Evolutionary conservation across 495 filamentous ascomycete species (phyloP).

Genomic region (Talaromyces proteolyticus): DNA sequence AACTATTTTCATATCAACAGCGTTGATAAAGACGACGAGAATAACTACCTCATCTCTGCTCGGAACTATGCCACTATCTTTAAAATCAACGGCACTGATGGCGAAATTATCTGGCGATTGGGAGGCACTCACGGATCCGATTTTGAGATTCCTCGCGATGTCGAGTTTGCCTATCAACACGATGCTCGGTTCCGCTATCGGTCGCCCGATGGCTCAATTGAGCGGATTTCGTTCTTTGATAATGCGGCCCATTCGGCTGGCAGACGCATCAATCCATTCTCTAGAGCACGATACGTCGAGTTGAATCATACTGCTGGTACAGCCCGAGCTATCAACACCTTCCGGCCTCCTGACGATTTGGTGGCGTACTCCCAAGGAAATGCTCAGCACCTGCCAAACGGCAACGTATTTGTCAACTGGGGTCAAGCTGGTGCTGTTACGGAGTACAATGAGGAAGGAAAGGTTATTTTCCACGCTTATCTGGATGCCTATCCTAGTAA

Average conservation of each 20-base stretch:
- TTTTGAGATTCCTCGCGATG: constrained; percentile 32
- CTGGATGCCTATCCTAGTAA: constrained; percentile 25
- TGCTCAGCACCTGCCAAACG: constrained; percentile 47
- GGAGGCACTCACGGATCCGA: constrained; percentile 39
- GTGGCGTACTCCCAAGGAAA: constrained; percentile 51
- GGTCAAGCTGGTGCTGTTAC: constrained; percentile 47
- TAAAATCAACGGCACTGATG: constrained; percentile 49
- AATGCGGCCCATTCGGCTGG: constrained; percentile 39
- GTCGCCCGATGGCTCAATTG: constrained; percentile 32
- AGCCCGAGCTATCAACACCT: constrained; percentile 36
- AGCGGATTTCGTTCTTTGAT: constrained; percentile 47
- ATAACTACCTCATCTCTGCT: constrained; percentile 52
- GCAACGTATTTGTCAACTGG: constrained; percentile 51
- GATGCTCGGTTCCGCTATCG: constrained; percentile 49
- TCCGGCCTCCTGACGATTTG: constrained; percentile 40
- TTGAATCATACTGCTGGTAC: constrained; percentile 44
- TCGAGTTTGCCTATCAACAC: constrained; percentile 54
- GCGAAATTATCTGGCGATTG: constrained; percentile 53
- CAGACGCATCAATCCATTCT: constrained; percentile 33
- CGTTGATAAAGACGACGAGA: constrained; percentile 29
- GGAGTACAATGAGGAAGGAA: constrained; percentile 43
- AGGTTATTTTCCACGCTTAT: constrained; percentile 39
- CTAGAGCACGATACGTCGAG: constrained; percentile 49
- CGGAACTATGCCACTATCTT: constrained; percentile 48
- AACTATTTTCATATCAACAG: constrained; percentile 38